Conservation (phyloP, 805 yeast genomes). For the Cyberlindnera euphorbiae region DNA sequence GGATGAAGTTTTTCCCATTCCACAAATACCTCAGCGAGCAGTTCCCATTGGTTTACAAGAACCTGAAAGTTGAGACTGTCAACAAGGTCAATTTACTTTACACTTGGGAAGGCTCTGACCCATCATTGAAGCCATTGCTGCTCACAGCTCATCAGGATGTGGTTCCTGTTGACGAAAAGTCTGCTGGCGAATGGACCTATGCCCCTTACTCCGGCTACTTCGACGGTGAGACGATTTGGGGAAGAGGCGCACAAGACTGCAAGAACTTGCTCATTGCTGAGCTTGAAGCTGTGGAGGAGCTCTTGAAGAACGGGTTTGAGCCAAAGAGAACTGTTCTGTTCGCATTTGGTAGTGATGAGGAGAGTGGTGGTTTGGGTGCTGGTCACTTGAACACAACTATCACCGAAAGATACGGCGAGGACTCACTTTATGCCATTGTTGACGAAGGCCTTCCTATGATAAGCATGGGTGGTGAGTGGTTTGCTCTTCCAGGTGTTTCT, state of each 20-base stretch:
- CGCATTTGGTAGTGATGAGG: conserved; percentile 76
- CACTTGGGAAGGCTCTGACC: conserved; percentile 56
- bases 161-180: conserved; percentile 65
- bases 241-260: conserved; percentile 73
- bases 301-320: conserved; percentile 39
- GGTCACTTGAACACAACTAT: conserved; percentile 39
- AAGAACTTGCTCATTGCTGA: conserved; percentile 62
- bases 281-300: conserved; percentile 53
- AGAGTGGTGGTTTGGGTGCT: conserved; percentile 68
- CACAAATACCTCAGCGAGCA: conserved; percentile 47
- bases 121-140: conserved; percentile 54
- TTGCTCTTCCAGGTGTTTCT: conserved; percentile 44
- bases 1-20: conserved; percentile 29
- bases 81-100: conserved; percentile 60
- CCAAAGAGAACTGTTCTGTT: conserved; percentile 57
- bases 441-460: conserved; percentile 53
- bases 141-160: conserved; percentile 78
- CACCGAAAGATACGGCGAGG: conserved; percentile 48
- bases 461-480: conserved; percentile 34
- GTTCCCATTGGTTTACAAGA: conserved; percentile 49
- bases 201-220: conserved; percentile 61
- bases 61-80: conserved; percentile 48
- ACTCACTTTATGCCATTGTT: conserved; percentile 54
- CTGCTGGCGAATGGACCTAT: conserved; percentile 54
- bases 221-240: conserved; percentile 62